phyloP scores from a whole-genome alignment of 148 eudicot species.

The Polygonum aviculare region DNA sequence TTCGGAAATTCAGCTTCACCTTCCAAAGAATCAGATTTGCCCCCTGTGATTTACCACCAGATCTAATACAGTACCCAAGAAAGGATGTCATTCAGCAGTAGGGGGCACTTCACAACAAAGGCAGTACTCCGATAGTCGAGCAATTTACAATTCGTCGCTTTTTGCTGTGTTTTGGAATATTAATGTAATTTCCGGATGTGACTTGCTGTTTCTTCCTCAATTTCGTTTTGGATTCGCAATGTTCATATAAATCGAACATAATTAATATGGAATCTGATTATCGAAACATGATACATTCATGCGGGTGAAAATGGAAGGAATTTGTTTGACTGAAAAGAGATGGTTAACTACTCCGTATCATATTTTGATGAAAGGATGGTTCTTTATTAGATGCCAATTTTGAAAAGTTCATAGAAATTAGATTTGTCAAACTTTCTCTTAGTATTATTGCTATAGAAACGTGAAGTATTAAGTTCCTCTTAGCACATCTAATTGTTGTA shows the following conservation, averaged over 20 bases:
- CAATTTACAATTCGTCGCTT: no score
- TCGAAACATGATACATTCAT: background rate
- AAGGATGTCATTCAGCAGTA: no score
- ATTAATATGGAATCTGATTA: background rate
- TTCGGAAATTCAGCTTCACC: no score
- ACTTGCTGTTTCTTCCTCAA: background rate
- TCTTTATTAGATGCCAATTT: no score
- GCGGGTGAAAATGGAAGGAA: background rate
- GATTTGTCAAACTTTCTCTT: background rate
- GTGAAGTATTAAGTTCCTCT: no score
- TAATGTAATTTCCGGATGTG: background rate
- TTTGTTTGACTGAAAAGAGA: background rate
- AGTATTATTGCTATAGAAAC: background rate
- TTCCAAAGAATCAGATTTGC: no score
- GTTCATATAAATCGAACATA: background rate
- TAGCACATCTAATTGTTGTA: no score
- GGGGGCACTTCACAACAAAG: no score
- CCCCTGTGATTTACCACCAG: no score
- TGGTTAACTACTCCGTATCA: background rate
- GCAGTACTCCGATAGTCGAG: no score
- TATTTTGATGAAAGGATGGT: background rate
- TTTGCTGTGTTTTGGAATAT: background rate
- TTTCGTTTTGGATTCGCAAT: background rate
- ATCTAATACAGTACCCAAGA: no score
- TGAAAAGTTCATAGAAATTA: background rate